Conservation (phyloP, 2,329 filamentous ascomycete species). For the Helotiales sp. region DNA sequence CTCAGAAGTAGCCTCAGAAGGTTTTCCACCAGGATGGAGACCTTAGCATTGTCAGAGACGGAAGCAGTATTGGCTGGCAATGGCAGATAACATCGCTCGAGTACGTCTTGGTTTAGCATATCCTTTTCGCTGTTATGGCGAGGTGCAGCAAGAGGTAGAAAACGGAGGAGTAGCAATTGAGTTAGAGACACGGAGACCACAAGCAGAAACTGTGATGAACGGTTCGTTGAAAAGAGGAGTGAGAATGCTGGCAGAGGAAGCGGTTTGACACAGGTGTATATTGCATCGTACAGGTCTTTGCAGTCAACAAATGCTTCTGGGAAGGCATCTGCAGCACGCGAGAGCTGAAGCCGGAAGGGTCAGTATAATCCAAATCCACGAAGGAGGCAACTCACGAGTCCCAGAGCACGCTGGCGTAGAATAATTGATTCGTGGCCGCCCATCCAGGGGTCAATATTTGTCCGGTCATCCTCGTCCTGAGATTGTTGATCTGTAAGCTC, state of each 20-base stretch:
- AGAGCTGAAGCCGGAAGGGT: conserved; percentile 26
- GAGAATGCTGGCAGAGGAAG: conserved; percentile 38
- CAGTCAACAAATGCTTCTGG: conserved; percentile 48
- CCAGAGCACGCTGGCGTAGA: conserved; percentile 32
- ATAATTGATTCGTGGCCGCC: conserved; percentile 32
- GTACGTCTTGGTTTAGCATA: conserved; percentile 47
- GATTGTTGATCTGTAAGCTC: conserved; percentile 47
- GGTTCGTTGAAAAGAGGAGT: conserved; percentile 42
- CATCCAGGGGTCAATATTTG: conserved; percentile 19
- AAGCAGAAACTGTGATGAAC: conserved; percentile 36
- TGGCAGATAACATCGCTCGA: conserved; percentile 55
- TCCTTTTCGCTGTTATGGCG: conserved; percentile 37
- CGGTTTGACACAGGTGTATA: conserved; percentile 42
- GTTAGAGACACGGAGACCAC: conserved; percentile 48
- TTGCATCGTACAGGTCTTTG: conserved; percentile 48
- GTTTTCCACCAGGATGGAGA: conserved; percentile 55
- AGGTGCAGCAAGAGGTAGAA: conserved; percentile 42
- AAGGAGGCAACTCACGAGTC: conserved; percentile 25
- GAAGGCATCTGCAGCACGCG: conserved; percentile 38
- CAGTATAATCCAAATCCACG: not conserved
- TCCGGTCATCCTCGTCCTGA: conserved; percentile 12
- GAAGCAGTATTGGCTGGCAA: conserved; percentile 49
- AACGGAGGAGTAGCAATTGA: conserved; percentile 50
- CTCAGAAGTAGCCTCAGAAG: conserved; percentile 48
- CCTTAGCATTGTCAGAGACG: conserved; percentile 55